Percentiles rank a stretch among this genome's conserved stretches.
Evolutionary conservation across 2,329 filamentous ascomycete genomes (phyloP).

Genomic region (Rhytidhysteron rufulum): DNA sequence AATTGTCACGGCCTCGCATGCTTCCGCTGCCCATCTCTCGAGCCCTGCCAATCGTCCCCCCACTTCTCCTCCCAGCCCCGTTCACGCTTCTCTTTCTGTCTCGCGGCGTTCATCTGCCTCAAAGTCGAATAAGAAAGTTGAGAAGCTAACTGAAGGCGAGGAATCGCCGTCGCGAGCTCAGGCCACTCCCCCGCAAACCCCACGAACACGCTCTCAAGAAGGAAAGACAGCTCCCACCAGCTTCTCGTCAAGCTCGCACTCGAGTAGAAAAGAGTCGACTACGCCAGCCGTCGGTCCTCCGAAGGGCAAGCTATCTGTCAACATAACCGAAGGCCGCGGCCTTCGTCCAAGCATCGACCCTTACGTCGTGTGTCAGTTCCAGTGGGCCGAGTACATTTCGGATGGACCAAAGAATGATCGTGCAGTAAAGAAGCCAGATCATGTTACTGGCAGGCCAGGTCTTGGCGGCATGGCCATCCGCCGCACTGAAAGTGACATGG

Average conservation of each 20-base stretch:
- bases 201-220: slow-evolving; percentile 75
- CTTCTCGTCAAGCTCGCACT: slow-evolving; percentile 40
- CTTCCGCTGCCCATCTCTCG: slow-evolving; percentile 66
- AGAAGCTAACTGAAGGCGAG: slow-evolving; percentile 83
- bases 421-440: slow-evolving; percentile 33
- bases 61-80: slow-evolving; percentile 51
- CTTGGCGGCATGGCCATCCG: slow-evolving; percentile 48
- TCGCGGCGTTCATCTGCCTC: slow-evolving; percentile 50
- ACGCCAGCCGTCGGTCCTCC: slow-evolving; percentile 65
- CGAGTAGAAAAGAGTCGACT: slow-evolving; percentile 25
- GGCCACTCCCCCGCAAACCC: slow-evolving; percentile 89
- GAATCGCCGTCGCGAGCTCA: slow-evolving; percentile 61
- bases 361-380: slow-evolving; percentile 95
- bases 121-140: slow-evolving; percentile 65
- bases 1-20: slow-evolving; percentile 59
- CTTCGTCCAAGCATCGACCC: slow-evolving; percentile 80
- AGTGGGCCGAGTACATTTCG: slow-evolving; percentile 94
- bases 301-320: slow-evolving; percentile 85
- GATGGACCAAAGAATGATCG: slow-evolving; percentile 67
- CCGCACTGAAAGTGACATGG: slow-evolving; percentile 74
- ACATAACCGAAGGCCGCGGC: slow-evolving; percentile 80
- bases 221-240: slow-evolving; percentile 44
- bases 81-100: slow-evolving; percentile 44
- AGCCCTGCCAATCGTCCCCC: slow-evolving; percentile 58
- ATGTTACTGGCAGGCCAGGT: slow-evolving; percentile 5